Conservation (phyloP, 164 flowering plant species). For the Warburgia ugandensis region DNA sequence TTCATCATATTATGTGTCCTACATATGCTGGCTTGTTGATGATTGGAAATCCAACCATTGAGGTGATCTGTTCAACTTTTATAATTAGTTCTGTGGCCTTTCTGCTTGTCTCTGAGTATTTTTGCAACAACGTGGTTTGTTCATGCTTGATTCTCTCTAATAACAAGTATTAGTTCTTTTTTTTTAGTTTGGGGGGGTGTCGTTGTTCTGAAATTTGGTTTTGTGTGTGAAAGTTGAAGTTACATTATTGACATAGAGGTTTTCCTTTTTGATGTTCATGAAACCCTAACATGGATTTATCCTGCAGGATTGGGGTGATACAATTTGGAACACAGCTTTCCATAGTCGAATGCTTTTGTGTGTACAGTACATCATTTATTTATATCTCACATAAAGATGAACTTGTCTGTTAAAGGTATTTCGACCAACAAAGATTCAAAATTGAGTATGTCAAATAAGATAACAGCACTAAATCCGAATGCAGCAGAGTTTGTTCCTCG, state of each 20-base stretch:
- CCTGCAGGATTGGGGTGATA: slow-evolving; percentile 70
- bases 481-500: slow-evolving; percentile 93
- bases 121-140: not conserved
- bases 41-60: too few relatives aligned
- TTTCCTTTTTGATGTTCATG: not conserved
- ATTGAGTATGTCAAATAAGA: slow-evolving; percentile 29
- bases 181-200: not conserved
- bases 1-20: too few relatives aligned
- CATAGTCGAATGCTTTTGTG: slow-evolving; percentile 7
- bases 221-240: too few relatives aligned
- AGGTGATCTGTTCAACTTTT: too few relatives aligned
- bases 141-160: not conserved
- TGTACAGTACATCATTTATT: slow-evolving; percentile 9
- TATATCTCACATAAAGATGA: slow-evolving; percentile 46
- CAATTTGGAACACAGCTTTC: slow-evolving; percentile 5
- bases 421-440: slow-evolving; percentile 31
- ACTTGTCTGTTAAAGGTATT: slow-evolving; percentile 48
- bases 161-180: not conserved
- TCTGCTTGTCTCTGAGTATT: too few relatives aligned
- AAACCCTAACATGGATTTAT: not conserved
- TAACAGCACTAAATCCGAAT: slow-evolving; percentile 73
- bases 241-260: too few relatives aligned
- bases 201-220: not conserved
- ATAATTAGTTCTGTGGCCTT: too few relatives aligned
- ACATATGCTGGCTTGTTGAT: too few relatives aligned